A percentile compares a stretch with the other conserved stretches of the same genome.
Evolutionary conservation across 345 rosid species (phyloP).

Genomic region (Firmiana major): DNA sequence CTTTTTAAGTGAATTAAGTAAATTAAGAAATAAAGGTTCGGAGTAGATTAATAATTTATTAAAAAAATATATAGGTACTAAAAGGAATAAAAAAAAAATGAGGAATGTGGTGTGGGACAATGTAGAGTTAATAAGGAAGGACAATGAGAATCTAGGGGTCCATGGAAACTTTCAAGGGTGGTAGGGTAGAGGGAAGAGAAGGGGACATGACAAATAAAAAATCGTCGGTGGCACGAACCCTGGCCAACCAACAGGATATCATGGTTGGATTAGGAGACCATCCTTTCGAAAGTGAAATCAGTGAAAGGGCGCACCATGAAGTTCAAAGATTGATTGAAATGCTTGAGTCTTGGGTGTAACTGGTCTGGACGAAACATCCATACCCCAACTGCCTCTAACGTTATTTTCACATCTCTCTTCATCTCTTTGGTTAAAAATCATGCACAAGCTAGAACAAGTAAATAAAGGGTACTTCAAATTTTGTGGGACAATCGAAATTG

Average conservation of each 20-base stretch:
- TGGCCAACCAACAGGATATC: constrained; percentile 33
- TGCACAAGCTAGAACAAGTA: neutral
- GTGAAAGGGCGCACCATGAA: neutral
- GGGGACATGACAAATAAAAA: constrained; percentile 20
- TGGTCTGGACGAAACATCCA: constrained; percentile 26
- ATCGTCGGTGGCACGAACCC: constrained; percentile 38
- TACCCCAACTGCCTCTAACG: constrained; percentile 28
- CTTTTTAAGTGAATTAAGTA: too few species aligned
- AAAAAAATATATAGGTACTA: too few species aligned
- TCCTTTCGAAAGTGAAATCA: constrained; percentile 4
- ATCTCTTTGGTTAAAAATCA: neutral
- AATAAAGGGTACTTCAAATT: neutral
- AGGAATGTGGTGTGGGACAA: neutral
- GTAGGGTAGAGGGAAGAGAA: constrained; percentile 2
- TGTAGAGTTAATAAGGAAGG: neutral
- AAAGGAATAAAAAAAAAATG: neutral
- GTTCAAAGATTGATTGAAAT: neutral
- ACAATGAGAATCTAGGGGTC: constrained; percentile 14
- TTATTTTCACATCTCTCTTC: neutral
- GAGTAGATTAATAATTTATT: too few species aligned
- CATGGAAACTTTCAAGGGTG: constrained; percentile 15
- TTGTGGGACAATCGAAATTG: neutral
- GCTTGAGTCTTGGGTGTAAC: constrained; percentile 14
- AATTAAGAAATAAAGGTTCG: too few species aligned
- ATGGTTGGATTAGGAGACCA: constrained; percentile 14